Evolutionary conservation across 2,329 filamentous ascomycete genomes (phyloP).

Genomic region (Calonectria hongkongensis): DNA sequence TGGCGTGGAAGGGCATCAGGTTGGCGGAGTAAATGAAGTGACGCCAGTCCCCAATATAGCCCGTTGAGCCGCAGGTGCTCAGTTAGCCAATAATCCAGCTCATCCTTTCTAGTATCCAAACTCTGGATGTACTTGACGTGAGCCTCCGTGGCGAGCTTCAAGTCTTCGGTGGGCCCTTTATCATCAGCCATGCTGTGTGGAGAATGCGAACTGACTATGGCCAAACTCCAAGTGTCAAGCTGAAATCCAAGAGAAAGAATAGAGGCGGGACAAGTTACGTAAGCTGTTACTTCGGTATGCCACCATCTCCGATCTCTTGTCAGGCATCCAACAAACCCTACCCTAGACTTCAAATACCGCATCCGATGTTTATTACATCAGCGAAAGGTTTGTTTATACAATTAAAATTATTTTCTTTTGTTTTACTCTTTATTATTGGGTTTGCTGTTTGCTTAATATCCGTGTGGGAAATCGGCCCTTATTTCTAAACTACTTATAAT

Average conservation of each 20-base stretch:
- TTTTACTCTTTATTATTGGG: no score
- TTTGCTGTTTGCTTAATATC: neutral
- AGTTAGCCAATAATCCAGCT: conserved; percentile 98
- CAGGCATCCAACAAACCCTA: neutral
- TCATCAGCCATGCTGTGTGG: conserved; percentile 56
- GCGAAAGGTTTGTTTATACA: neutral
- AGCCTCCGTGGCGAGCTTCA: conserved; percentile 69
- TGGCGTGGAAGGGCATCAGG: conserved; percentile 88
- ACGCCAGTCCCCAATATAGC: conserved; percentile 95
- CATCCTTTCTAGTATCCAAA: conserved; percentile 92
- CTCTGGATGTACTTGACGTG: conserved; percentile 96
- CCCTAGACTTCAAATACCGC: neutral
- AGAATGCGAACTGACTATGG: neutral
- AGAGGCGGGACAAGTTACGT: conserved; percentile 9
- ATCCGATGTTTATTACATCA: neutral
- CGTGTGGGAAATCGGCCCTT: neutral
- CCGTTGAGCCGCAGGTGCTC: conserved; percentile 97
- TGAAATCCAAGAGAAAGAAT: neutral
- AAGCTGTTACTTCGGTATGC: conserved; percentile 7
- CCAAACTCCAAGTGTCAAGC: neutral
- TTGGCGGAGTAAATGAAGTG: conserved; percentile 87
- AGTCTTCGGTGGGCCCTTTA: conserved; percentile 59
- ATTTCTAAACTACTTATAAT: neutral
- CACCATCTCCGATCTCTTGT: conserved; percentile 4
- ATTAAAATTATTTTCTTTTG: no score